Evolutionary conservation across 306 rosid species (phyloP), one percentile per base, ranked within the genome.

Genomic region (Ammopiptanthus mongolicus): DNA sequence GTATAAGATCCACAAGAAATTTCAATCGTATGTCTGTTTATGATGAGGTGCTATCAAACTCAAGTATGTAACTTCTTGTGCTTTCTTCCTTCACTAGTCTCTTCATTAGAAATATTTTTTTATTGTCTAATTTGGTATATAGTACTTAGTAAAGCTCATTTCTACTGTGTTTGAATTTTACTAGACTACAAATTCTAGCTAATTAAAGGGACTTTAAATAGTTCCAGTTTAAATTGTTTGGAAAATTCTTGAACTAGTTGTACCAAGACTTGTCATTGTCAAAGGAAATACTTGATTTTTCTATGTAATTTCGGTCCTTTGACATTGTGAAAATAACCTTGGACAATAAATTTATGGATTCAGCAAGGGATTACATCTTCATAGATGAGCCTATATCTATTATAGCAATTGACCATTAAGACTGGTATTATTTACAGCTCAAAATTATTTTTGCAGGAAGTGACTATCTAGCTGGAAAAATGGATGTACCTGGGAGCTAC

Each of bases 381-480:
- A 51, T 28, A 39, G 50, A 71, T 53, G 7, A 46, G 21, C 34
- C 5, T 29, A 7, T 62, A 23, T n/a, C 12, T 23, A 44, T 48
- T 34, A 11, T 15, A 46, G 69, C 34, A 29, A 50, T 58, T 44
- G 57, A 52, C 17, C 14, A 59, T 63, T 22, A 81, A 77, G 19
- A 58, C 59, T 71, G 56, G 3, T 18, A 41, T 41, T 10, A 41
- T 34, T 75, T 36, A 25, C 41, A 37, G 25, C 41, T 11, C 17
- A 71, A 71, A 39, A 17, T 41, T 37, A 31, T 34, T 69, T 28
- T 52, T 76, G 80, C 76, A 88, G 98, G 93, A 66, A 83, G 76
- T 79, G 98, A 87, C 46, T 88, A 87, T 70, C 80, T 84, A 76
- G 62, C 71, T 51, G 96, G 93, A 73, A 91, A 91, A 84, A 84